Evolutionary conservation across 768 basidiomycete species (phyloP).

Genomic region (Gymnopilus junonius): DNA sequence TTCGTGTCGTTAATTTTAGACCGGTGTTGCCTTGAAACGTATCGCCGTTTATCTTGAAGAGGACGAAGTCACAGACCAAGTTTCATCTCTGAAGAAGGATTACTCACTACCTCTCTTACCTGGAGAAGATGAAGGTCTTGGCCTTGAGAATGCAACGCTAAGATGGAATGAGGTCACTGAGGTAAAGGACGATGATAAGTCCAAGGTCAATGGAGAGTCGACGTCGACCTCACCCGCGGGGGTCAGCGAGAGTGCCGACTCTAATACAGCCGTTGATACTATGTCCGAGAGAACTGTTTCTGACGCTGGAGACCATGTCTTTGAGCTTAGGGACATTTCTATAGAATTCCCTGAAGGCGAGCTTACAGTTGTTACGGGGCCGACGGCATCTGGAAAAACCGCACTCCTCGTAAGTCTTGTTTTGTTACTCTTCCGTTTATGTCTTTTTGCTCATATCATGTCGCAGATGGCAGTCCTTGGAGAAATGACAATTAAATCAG

Average conservation of each 20-base stretch:
- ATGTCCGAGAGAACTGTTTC: conserved; percentile 21
- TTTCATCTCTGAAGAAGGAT: conserved; percentile 62
- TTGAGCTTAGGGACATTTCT: conserved; percentile 69
- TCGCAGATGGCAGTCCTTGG: conserved; percentile 70
- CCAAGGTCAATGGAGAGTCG: conserved; percentile 14
- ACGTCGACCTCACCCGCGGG: conserved; percentile 15
- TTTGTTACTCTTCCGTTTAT: background rate
- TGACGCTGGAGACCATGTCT: conserved; percentile 50
- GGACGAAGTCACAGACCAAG: conserved; percentile 69
- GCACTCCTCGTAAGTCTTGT: conserved; percentile 62
- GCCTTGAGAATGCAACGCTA: conserved; percentile 61
- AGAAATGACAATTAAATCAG: conserved; percentile 62
- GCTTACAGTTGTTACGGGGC: conserved; percentile 74
- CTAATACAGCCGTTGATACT: conserved; percentile 26
- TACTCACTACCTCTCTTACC: conserved; percentile 30
- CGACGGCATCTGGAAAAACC: conserved; percentile 85
- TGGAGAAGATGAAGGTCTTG: conserved; percentile 49
- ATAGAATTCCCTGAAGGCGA: conserved; percentile 74
- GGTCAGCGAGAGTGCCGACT: conserved; percentile 19
- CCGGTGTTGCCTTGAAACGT: conserved; percentile 67
- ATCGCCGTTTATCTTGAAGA: conserved; percentile 71
- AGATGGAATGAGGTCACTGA: conserved; percentile 61
- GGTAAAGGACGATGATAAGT: conserved; percentile 26
- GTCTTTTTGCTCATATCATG: background rate
- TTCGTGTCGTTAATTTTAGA: conserved; percentile 34